Evolutionary conservation across 1,139 yeast genomes (phyloP), one percentile per base, ranked within the genome.

Genomic region (Yamadazyma triangularis): DNA sequence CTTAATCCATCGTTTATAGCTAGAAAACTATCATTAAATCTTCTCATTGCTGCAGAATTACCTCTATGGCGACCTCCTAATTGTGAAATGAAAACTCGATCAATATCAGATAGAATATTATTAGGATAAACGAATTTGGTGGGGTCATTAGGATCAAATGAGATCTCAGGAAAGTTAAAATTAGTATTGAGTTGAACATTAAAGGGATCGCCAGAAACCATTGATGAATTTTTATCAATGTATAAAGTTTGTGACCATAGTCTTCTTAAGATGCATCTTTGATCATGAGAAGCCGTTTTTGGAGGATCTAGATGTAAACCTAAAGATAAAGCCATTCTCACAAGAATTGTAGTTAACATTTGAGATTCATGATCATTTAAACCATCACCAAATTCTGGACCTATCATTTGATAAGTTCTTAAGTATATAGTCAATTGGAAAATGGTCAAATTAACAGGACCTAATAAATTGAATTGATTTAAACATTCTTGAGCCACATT

Each of bases 241-340:
- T 7, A 7, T 18, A 18, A 18, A 9, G 20, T 18, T 7, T 7
- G 9, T 7, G 6, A 18, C 20, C 20, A 18, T 6, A 18, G 20
- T 9, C 9, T 18, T 18, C 20, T 18, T n/a, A n/a, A n/a, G n/a
- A n/a, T n/a, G n/a, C n/a, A n/a, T n/a, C n/a, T n/a, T n/a, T n/a
- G n/a, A n/a, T n/a, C n/a, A n/a, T n/a, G n/a, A n/a, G n/a, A n/a
- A n/a, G n/a, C n/a, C n/a, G n/a, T n/a, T n/a, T 44, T 48, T 22
- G 53, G 58, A 1, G 68, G 68, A 11, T 67, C 70, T 27, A 73
- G 47, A 42, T 72, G 60, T 20, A 70, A 44, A 0, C 79, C 78
- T 27, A 72, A 44, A 2, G 67, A 52, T 29, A 58, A 55, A 0
- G 73, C 73, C 53, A 62, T 62, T 34, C 66, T 64, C 8, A 57